Evolutionary conservation across 805 yeast species (phyloP).

Genomic region (Diddensiella santjacobensis): DNA sequence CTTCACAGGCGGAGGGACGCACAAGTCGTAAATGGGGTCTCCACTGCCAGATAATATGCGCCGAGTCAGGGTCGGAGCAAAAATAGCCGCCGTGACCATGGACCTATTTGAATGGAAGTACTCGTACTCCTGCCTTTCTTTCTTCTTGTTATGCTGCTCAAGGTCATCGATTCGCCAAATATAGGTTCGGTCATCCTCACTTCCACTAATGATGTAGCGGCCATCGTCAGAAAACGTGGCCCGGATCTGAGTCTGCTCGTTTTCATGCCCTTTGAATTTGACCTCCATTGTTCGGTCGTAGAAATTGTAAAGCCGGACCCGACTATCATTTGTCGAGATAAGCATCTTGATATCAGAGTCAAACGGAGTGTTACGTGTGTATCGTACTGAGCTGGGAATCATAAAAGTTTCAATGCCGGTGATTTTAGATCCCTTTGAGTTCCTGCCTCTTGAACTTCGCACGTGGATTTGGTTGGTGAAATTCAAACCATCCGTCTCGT

Average conservation of each 20-base stretch:
- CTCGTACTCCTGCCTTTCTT: conserved; percentile 50
- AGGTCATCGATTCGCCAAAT: conserved; percentile 55
- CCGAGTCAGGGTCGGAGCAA: conserved; percentile 71
- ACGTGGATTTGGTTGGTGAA: conserved; percentile 46
- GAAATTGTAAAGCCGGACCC: conserved; percentile 61
- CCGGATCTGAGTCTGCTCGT: conserved; percentile 64
- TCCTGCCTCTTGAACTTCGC: conserved; percentile 31
- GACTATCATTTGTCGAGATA: conserved; percentile 79
- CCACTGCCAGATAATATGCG: conserved; percentile 66
- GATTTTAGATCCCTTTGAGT: conserved; percentile 52
- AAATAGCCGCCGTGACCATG: conserved; percentile 67
- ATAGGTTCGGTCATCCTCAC: conserved; percentile 86
- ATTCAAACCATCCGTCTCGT: conserved; percentile 62
- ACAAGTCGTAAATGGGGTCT: conserved; percentile 72
- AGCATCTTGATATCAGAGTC: conserved; percentile 43
- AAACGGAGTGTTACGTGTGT: conserved; percentile 13
- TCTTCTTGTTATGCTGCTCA: conserved; percentile 27
- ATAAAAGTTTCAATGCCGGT: conserved; percentile 61
- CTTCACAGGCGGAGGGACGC: conserved; percentile 32
- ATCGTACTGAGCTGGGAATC: conserved; percentile 10
- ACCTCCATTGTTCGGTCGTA: conserved; percentile 53
- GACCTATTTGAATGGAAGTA: conserved; percentile 75
- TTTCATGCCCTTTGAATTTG: conserved; percentile 69
- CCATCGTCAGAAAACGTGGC: conserved; percentile 62
- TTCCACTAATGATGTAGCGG: conserved; percentile 63